Conservation (phyloP, 768 basidiomycete species). For the Cystobasidium ongulense region DNA sequence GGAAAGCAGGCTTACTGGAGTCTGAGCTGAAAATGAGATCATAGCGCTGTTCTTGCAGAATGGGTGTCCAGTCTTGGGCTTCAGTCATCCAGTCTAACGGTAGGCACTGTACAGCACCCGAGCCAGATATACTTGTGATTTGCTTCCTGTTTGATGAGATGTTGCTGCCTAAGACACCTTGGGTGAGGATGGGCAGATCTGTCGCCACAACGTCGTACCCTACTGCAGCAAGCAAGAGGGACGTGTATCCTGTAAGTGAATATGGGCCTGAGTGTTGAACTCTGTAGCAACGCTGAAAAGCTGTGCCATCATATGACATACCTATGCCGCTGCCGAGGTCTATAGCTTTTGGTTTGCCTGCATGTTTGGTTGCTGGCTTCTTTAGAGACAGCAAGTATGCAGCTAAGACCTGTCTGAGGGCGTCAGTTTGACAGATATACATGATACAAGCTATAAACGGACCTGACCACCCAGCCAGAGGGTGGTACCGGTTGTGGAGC, state of each 20-base stretch:
- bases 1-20: neutral
- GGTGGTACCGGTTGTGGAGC: constrained; percentile 9
- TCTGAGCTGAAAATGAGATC: constrained; percentile 25
- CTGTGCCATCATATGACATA: neutral
- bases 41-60: neutral
- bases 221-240: constrained; percentile 4
- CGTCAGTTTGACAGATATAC: neutral
- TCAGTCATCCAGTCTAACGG: neutral
- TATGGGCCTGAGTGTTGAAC: neutral
- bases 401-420: neutral
- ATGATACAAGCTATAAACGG: neutral
- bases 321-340: constrained; percentile 25
- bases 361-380: neutral
- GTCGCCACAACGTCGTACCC: constrained; percentile 2
- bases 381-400: constrained; percentile 5
- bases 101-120: neutral
- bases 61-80: neutral
- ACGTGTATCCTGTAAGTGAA: neutral
- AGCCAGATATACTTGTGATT: neutral
- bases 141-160: neutral
- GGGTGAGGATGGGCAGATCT: constrained; percentile 9
- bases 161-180: neutral
- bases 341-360: neutral
- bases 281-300: neutral
- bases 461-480: constrained; percentile 30